Conservation (phyloP, 352 stramenopile genomes). For the Phytopythium aichiense region DNA sequence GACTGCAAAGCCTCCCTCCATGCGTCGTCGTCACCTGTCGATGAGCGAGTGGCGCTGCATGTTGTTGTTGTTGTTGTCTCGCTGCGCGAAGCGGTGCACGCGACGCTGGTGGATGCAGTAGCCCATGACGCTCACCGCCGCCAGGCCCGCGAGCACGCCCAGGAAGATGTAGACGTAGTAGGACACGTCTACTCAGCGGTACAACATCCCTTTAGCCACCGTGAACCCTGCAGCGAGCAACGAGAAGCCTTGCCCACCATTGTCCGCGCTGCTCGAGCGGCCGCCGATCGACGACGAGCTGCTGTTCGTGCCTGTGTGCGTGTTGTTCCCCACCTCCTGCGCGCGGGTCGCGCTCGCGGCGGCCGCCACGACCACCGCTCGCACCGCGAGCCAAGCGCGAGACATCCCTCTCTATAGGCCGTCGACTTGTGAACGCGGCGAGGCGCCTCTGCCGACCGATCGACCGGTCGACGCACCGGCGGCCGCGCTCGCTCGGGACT, state of each 20-base stretch:
- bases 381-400: background rate
- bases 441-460: background rate
- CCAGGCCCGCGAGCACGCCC: slow-evolving; percentile 47
- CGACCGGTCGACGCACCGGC: background rate
- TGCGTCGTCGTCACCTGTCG: slow-evolving; percentile 30
- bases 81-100: slow-evolving; percentile 44
- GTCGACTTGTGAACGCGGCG: background rate
- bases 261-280: background rate
- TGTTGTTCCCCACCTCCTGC: background rate
- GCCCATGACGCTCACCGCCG: slow-evolving; percentile 31
- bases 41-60: slow-evolving; percentile 83
- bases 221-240: background rate
- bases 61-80: slow-evolving; percentile 83
- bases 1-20: too few species aligned
- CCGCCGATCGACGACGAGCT: background rate
- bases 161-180: slow-evolving; percentile 79
- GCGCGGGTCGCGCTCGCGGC: background rate
- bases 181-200: slow-evolving; percentile 21
- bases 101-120: slow-evolving; percentile 73
- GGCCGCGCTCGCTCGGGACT: background rate
- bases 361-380: background rate
- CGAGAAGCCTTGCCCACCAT: background rate
- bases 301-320: background rate
- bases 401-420: background rate
- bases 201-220: background rate